A percentile compares a stretch with the other conserved stretches of the same genome.
Evolutionary conservation across 2,329 filamentous ascomycete genomes (phyloP).

Genomic region (Chalaropsis ovoidea): DNA sequence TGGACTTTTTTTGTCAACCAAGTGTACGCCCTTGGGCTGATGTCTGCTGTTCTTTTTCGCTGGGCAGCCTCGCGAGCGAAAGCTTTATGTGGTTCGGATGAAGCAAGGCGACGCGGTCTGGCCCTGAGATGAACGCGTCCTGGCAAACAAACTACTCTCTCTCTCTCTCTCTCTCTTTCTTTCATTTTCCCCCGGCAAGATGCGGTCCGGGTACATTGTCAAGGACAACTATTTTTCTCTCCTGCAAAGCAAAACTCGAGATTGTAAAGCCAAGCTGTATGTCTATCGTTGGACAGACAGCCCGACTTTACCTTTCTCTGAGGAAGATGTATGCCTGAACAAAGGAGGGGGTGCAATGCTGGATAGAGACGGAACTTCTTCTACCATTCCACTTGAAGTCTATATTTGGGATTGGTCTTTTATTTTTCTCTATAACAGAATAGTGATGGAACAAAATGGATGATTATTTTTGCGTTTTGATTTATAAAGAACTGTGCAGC

Average conservation of each 20-base stretch:
- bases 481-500: neutral
- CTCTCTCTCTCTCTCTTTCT: neutral
- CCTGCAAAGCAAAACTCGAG: neutral
- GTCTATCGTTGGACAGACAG: too few species aligned
- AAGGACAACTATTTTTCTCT: neutral
- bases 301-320: neutral
- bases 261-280: too few species aligned
- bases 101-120: conserved; percentile 18
- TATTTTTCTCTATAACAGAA: conserved; percentile 8
- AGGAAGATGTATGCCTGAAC: neutral
- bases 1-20: neutral
- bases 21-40: neutral
- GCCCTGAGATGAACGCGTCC: conserved; percentile 22
- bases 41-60: neutral
- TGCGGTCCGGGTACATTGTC: neutral
- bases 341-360: neutral
- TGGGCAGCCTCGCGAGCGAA: conserved; percentile 19
- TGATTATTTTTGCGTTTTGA: neutral
- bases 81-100: conserved; percentile 23
- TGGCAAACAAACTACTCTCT: conserved; percentile 19
- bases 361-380: conserved; percentile 10
- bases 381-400: conserved; percentile 19
- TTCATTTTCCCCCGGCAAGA: neutral
- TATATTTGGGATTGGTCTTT: conserved; percentile 17
- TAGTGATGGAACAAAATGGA: neutral